A percentile compares a stretch with the other conserved stretches of the same genome.
Evolutionary conservation across 257 asterid species (phyloP).

Genomic region (Marsdenia floribunda): DNA sequence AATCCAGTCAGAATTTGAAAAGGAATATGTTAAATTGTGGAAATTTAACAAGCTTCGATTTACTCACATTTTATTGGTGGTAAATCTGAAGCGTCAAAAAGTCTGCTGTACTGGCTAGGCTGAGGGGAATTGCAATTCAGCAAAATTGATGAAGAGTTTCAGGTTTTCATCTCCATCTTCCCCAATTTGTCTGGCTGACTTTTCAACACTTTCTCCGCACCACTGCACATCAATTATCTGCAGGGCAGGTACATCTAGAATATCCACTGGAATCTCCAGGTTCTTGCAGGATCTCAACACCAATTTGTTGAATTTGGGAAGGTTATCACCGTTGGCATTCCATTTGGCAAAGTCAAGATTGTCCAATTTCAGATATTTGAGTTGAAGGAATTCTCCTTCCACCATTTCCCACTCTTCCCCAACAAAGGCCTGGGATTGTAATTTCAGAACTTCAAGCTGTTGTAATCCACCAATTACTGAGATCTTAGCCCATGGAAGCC

Average conservation of each 20-base stretch:
- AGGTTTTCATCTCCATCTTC: neutral
- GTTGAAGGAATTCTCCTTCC: neutral
- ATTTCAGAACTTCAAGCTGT: constrained; percentile 10
- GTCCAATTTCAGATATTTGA: neutral
- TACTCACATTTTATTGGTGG: too few species aligned
- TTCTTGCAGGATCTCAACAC: neutral
- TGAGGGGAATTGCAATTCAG: too few species aligned
- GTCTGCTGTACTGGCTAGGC: too few species aligned
- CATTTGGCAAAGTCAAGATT: neutral
- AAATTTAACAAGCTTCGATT: too few species aligned
- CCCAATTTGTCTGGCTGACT: neutral
- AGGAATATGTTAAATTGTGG: too few species aligned
- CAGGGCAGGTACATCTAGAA: neutral
- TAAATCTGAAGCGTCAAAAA: too few species aligned
- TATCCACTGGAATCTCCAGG: neutral
- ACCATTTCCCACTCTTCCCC: neutral
- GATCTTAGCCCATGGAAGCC: neutral
- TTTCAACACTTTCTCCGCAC: neutral
- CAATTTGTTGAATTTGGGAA: neutral
- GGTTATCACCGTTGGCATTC: neutral
- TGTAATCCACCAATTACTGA: neutral
- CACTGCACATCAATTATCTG: neutral
- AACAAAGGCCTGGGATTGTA: neutral
- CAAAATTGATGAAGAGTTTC: neutral
- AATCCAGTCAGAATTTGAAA: too few species aligned